Evolutionary conservation across 768 basidiomycete genomes (phyloP).

Genomic region (Lactarius evosmus): DNA sequence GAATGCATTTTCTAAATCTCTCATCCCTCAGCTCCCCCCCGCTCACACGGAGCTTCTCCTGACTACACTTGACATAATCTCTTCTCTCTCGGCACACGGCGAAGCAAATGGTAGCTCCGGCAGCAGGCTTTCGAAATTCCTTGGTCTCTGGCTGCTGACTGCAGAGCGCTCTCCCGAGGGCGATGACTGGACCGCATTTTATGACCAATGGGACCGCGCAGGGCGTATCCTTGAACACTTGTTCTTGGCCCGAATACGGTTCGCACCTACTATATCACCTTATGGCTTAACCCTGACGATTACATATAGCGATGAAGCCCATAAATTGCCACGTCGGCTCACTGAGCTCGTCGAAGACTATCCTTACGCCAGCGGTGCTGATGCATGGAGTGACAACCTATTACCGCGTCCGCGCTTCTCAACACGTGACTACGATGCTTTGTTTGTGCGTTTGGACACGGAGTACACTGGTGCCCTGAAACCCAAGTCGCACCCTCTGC

Average conservation of each 20-base stretch:
- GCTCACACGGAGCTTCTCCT: constrained; percentile 58
- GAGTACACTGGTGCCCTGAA: constrained; percentile 38
- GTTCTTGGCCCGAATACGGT: constrained; percentile 73
- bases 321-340: constrained; percentile 65
- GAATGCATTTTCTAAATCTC: constrained; percentile 57
- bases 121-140: constrained; percentile 69
- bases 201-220: constrained; percentile 68
- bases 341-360: constrained; percentile 67
- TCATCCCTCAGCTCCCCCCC: constrained; percentile 58
- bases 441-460: constrained; percentile 64
- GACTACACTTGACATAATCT: constrained; percentile 57
- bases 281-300: constrained; percentile 1
- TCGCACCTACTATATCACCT: constrained; percentile 19
- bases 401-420: constrained; percentile 66
- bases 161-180: constrained; percentile 44
- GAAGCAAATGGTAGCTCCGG: constrained; percentile 73
- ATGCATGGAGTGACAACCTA: constrained; percentile 41
- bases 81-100: constrained; percentile 66
- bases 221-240: constrained; percentile 75
- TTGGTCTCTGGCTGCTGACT: constrained; percentile 71
- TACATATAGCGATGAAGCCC: constrained; percentile 53
- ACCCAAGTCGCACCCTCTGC: constrained; percentile 51
- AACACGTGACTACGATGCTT: constrained; percentile 58
- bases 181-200: constrained; percentile 65
- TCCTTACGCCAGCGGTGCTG: constrained; percentile 48